phyloP scores from a whole-genome alignment of 306 rosid genomes.

The Heteromeles arbutifolia region DNA sequence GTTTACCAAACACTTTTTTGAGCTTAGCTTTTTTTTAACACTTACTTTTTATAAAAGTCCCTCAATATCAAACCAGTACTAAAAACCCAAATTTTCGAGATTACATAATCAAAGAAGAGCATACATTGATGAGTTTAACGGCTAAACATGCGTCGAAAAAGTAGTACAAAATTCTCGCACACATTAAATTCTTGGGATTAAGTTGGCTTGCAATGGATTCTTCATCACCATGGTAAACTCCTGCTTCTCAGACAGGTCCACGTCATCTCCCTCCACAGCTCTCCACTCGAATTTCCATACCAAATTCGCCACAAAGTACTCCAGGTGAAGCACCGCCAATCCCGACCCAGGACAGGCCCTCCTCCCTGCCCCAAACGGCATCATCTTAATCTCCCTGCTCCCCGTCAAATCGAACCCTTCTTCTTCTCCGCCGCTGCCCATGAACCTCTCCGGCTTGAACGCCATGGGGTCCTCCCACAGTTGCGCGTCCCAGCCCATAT shows the following conservation, averaged over 20 bases:
- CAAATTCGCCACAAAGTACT: constrained; percentile 30
- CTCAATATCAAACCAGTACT: too few species aligned
- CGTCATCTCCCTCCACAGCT: background rate
- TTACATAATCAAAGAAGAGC: too few species aligned
- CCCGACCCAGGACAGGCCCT: constrained; percentile 14
- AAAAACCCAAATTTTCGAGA: too few species aligned
- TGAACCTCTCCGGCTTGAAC: constrained; percentile 28
- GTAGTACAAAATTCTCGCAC: background rate
- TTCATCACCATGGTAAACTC: constrained; percentile 30
- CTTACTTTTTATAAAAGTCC: too few species aligned
- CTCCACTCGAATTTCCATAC: constrained; percentile 26
- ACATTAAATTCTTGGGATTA: background rate
- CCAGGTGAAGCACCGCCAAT: constrained; percentile 24
- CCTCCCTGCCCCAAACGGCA: constrained; percentile 33
- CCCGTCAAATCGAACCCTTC: constrained; percentile 8
- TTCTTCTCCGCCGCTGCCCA: background rate
- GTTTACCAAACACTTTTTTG: too few species aligned
- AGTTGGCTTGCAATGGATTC: constrained; percentile 13
- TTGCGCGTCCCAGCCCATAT: constrained; percentile 25
- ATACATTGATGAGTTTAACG: too few species aligned
- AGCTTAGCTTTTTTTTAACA: too few species aligned
- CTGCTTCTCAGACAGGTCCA: constrained; percentile 21
- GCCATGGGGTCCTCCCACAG: constrained; percentile 30
- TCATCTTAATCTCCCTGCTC: constrained; percentile 25
- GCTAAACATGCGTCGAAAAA: too few species aligned